Conservation (phyloP, 2,329 filamentous ascomycete genomes). For the Colletotrichum nymphaeae region DNA sequence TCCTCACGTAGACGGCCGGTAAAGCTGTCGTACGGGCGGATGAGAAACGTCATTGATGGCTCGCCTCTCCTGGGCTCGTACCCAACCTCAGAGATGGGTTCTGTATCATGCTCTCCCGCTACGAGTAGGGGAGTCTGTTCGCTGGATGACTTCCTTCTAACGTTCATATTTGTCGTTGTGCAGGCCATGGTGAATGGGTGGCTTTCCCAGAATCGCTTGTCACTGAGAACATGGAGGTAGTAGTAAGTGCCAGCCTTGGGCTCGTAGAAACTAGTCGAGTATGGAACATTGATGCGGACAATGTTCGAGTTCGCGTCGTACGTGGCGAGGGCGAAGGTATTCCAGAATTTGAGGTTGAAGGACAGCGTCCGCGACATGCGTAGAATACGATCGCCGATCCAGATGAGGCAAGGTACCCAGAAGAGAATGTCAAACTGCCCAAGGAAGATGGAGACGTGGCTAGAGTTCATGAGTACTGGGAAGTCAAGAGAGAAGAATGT, state of each 20-base stretch:
- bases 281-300: constrained; percentile 52
- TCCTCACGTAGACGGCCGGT: constrained; percentile 50
- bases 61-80: constrained; percentile 16
- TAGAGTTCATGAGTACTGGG: constrained; percentile 35
- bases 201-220: constrained; percentile 57
- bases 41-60: constrained; percentile 53
- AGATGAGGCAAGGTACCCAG: constrained; percentile 61
- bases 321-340: constrained; percentile 46
- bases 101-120: constrained; percentile 2
- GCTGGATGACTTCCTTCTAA: constrained; percentile 37
- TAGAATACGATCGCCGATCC: constrained; percentile 60
- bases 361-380: constrained; percentile 55
- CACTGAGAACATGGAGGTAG: constrained; percentile 56
- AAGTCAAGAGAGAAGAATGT: not conserved
- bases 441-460: constrained; percentile 64
- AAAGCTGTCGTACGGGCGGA: constrained; percentile 58
- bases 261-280: constrained; percentile 45
- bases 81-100: constrained; percentile 24
- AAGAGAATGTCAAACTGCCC: constrained; percentile 61
- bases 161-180: constrained; percentile 23
- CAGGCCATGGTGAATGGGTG: constrained; percentile 61
- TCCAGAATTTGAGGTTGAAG: constrained; percentile 53
- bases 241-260: constrained; percentile 56
- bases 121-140: constrained; percentile 49
- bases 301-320: constrained; percentile 54